Percentiles rank a stretch among this genome's conserved stretches.
Conservation (phyloP, 2,329 filamentous ascomycete species). For the Tolypocladium guangdongense region DNA sequence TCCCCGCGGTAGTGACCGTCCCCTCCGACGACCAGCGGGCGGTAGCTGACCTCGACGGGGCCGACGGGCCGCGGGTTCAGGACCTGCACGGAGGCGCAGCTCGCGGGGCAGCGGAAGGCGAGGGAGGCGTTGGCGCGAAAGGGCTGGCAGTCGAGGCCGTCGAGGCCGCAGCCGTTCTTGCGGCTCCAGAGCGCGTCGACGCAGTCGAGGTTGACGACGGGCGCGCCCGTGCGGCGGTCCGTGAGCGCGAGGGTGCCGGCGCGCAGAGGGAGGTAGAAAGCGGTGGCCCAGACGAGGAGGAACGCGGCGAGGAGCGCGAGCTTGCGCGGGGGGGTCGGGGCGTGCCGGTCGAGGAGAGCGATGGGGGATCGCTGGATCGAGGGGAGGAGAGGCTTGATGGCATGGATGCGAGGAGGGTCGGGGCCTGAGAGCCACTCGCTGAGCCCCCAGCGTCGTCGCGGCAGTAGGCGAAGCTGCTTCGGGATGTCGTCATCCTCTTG, state of each 20-base stretch:
- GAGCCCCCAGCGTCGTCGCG: background rate
- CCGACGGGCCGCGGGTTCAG: slow-evolving; percentile 69
- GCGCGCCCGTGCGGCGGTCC: slow-evolving; percentile 55
- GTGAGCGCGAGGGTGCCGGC: slow-evolving; percentile 45
- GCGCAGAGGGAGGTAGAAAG: slow-evolving; percentile 58
- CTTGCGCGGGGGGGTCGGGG: background rate
- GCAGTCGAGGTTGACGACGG: slow-evolving; percentile 54
- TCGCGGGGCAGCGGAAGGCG: slow-evolving; percentile 64
- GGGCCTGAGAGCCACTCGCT: background rate
- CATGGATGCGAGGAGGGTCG: background rate
- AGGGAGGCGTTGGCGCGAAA: slow-evolving; percentile 51
- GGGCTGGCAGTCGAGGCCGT: slow-evolving; percentile 64
- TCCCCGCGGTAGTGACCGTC: slow-evolving; percentile 67
- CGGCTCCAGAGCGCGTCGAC: slow-evolving; percentile 58
- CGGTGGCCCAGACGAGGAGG: slow-evolving; percentile 56
- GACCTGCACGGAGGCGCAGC: slow-evolving; percentile 54
- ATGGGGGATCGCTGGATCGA: background rate
- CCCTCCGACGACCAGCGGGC: slow-evolving; percentile 56
- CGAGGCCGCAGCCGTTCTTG: slow-evolving; percentile 64
- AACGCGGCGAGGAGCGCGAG: slow-evolving; percentile 42
- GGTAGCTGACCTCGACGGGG: slow-evolving; percentile 53
- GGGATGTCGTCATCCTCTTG: background rate
- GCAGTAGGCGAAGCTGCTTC: background rate
- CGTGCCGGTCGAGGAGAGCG: background rate
- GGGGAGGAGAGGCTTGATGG: background rate